These are phyloP conservation scores for Paracoccidioides brasiliensis DNA, from an alignment of 2,329 filamentous ascomycete genomes.

Conservation along the genomic window DNA sequence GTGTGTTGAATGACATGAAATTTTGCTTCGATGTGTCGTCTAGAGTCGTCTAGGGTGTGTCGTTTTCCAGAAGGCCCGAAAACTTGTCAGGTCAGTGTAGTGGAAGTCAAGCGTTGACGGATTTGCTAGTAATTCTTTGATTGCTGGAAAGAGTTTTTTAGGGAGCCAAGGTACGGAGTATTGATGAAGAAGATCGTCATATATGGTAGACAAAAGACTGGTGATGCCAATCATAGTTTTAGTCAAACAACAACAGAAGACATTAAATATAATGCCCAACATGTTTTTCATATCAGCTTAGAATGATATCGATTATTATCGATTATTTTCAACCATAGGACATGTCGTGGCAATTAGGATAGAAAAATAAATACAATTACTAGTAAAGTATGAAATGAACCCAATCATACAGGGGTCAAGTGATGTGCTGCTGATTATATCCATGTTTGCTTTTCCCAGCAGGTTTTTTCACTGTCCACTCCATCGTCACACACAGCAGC, in stretches of 20 bases:
- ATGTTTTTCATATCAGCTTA: not conserved
- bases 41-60: no score
- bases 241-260: not conserved
- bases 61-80: not conserved
- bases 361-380: not conserved
- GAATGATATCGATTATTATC: not conserved
- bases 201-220: not conserved
- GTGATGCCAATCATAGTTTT: not conserved
- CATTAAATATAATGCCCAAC: not conserved
- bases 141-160: not conserved
- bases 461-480: not conserved
- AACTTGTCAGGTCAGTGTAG: not conserved
- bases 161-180: no score
- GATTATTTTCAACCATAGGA: not conserved
- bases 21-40: not conserved
- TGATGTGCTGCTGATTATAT: not conserved
- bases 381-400: not conserved
- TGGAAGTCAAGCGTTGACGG: not conserved
- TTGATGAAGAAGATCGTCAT: not conserved
- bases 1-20: not conserved
- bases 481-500: not conserved
- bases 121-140: not conserved
- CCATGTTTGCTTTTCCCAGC: not conserved
- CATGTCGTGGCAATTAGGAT: not conserved
- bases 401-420: not conserved